Evolutionary conservation across 169 alveolate species (phyloP).

Genomic region (Plasmodium fragile): DNA sequence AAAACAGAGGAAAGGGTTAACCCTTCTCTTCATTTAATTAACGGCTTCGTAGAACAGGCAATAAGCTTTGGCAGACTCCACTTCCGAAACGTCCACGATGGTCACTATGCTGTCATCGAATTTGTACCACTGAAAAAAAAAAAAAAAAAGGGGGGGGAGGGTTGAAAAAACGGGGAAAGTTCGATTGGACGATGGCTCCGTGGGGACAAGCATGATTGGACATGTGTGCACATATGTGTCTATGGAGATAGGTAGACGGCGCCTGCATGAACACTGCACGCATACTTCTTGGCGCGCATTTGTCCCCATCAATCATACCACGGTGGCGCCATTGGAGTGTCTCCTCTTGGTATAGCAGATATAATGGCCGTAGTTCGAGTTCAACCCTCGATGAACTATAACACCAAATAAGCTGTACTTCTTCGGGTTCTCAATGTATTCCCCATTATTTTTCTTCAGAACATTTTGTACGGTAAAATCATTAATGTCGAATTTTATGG

Average conservation of each 20-base stretch:
- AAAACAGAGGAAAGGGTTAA: not conserved
- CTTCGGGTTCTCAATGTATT: slow-evolving; percentile 36
- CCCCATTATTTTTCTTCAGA: slow-evolving; percentile 20
- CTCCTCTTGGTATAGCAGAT: slow-evolving; percentile 65
- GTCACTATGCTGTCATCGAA: slow-evolving; percentile 62
- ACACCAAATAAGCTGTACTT: slow-evolving; percentile 54
- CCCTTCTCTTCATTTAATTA: slow-evolving; percentile 13
- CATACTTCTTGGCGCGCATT: not conserved
- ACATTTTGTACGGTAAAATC: slow-evolving; percentile 49
- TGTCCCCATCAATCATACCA: slow-evolving; percentile 15
- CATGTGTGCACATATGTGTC: not conserved
- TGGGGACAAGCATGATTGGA: not conserved
- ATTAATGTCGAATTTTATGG: slow-evolving; percentile 40
- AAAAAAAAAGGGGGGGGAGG: not conserved
- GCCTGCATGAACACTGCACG: not conserved
- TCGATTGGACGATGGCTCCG: not conserved
- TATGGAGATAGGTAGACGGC: not conserved
- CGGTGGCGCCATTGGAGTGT: slow-evolving; percentile 48
- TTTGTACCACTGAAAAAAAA: slow-evolving; percentile 45
- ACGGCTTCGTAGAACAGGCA: slow-evolving; percentile 64
- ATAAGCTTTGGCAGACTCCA: slow-evolving; percentile 68
- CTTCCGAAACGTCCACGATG: slow-evolving; percentile 56
- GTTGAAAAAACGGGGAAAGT: not conserved
- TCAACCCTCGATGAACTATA: slow-evolving; percentile 51
- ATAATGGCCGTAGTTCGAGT: slow-evolving; percentile 61